Base-by-base conservation (phyloP, 1,284 basidiomycete genomes). In the Naganishia cerealis region DNA sequence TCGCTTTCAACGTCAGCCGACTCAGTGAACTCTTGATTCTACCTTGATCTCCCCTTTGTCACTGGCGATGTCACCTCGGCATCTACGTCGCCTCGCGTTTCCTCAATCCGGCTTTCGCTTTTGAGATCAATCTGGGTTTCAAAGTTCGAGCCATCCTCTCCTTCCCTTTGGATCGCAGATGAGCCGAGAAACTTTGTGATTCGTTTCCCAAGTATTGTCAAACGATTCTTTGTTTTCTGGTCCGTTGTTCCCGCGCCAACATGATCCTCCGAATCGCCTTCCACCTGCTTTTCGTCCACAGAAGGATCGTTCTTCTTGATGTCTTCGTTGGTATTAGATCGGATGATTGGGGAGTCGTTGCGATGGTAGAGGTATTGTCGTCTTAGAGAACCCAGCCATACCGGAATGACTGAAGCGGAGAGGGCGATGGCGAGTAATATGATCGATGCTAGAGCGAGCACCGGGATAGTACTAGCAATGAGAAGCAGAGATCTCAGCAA, bases 381-480 rank as follows among this genome's bases (percentile, higher is more conserved):
- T 42, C 54, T 40, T 42, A 40, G 16, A 33, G 43, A 56, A 8
- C 43, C 53, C 21, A 57, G 24, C 18, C 46, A 42, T 6, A 50
- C 40, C 13, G 63, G 54, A 48, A 43, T 38, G 4, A 57, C 21
- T 10, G 63, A 66, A 24, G 55, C 53, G 2, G 9, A 26, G 3
- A 66, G 46, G 26, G 55, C 40, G 40, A 48, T 57, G 6, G 46
- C 29, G 53, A 66, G 55, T 24, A 57, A 33, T 16, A 56, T 50
- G 26, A 56, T 29, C 24, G 54, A 66, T 6, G 54, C 40, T n/a
- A 66, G 33, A 21, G 46, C 63, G 12, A 66, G 63, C n/a, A 50
- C 8, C 8, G 54, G 54, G 10, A 66, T 36, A 7, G 54, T 38
- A 16, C 54, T 53, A n/a, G 21, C 12, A 21, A n/a, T 6, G 26